Evolutionary conservation across 768 basidiomycete genomes (phyloP).

Genomic region (Kwoniella pini): DNA sequence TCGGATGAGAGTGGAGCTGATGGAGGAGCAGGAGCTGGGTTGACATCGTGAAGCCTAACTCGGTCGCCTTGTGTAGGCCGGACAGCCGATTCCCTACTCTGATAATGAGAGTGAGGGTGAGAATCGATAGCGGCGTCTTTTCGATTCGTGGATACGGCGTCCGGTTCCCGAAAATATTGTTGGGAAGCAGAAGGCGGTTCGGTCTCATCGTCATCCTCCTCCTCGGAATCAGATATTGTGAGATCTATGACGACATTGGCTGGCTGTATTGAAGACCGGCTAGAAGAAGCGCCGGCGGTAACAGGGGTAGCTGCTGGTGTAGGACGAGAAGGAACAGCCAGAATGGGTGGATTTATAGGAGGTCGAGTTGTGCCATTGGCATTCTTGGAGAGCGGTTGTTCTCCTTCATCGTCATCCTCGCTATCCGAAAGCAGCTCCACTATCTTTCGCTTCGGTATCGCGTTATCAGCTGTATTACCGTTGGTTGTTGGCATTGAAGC

Average conservation of each 20-base stretch:
- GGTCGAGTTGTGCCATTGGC: constrained; percentile 16
- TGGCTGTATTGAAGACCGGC: constrained; percentile 16
- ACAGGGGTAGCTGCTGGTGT: constrained; percentile 4
- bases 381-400: constrained; percentile 10
- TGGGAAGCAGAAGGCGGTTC: constrained; percentile 13
- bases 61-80: constrained; percentile 6
- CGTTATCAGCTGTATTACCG: constrained; percentile 14
- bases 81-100: constrained; percentile 11
- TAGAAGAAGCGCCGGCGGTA: constrained; percentile 11
- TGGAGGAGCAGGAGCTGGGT: not conserved
- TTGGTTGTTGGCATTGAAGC: constrained; percentile 11
- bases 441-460: constrained; percentile 30
- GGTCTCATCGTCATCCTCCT: constrained; percentile 31
- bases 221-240: constrained; percentile 28
- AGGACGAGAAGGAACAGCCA: not conserved
- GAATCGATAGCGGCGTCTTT: constrained; percentile 37
- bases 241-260: constrained; percentile 36
- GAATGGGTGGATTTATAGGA: not conserved
- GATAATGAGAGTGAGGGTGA: constrained; percentile 14
- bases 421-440: constrained; percentile 41
- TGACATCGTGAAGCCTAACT: not conserved
- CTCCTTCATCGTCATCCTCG: constrained; percentile 38
- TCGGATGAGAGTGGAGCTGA: not conserved
- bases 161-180: constrained; percentile 41
- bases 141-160: constrained; percentile 37